Conservation (phyloP, 345 rosid species). For the Punica granatum region DNA sequence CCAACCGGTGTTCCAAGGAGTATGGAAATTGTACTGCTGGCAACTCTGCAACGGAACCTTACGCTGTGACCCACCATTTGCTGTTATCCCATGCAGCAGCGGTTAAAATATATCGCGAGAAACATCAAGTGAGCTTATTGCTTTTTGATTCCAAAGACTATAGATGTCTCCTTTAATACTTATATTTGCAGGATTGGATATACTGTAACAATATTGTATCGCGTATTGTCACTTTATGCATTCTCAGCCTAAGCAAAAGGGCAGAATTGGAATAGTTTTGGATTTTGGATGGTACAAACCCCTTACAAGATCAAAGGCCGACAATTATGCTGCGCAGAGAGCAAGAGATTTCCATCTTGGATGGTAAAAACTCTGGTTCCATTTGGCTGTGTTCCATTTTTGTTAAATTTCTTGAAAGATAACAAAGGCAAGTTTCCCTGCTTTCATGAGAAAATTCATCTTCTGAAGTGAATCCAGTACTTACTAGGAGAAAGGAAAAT, state of each 20-base stretch:
- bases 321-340: slow-evolving; percentile 56
- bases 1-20: slow-evolving; percentile 47
- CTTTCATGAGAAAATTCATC: no score
- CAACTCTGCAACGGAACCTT: slow-evolving; percentile 53
- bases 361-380: neutral
- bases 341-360: slow-evolving; percentile 54
- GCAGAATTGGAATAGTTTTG: slow-evolving; percentile 53
- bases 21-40: slow-evolving; percentile 51
- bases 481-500: no score
- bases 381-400: neutral
- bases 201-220: neutral
- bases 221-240: neutral
- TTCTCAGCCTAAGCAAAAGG: slow-evolving; percentile 39
- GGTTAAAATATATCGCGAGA: slow-evolving; percentile 41
- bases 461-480: no score
- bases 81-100: slow-evolving; percentile 56
- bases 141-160: neutral
- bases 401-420: neutral
- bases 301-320: slow-evolving; percentile 40
- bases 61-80: slow-evolving; percentile 48
- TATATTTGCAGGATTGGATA: neutral
- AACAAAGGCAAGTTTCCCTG: neutral
- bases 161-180: neutral
- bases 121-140: slow-evolving; percentile 28
- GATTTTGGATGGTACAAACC: slow-evolving; percentile 68